Base-by-base conservation (phyloP, 2,329 filamentous ascomycete species). In the Penicillium sp. region DNA sequence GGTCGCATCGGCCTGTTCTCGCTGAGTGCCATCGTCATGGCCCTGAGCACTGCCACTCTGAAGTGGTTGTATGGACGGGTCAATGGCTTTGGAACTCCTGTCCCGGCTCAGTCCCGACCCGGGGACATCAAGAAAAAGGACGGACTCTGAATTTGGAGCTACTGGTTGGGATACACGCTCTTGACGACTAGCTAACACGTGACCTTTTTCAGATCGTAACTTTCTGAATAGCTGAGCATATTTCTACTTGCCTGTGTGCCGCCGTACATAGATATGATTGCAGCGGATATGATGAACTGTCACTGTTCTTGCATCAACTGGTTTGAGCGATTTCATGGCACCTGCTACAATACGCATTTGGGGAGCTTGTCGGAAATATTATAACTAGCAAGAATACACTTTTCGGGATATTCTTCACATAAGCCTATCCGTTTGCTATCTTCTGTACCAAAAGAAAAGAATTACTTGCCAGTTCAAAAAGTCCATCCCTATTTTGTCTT, bases 1-100 rank as follows among this genome's bases (percentile, higher is more conserved):
- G 85, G 90, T 64, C 81, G 92, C 18, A 74, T 85, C 8, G 72
- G 81, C 0, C 75, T 95, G 9, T 95, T 95, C 61, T 78, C 78
- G 0, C 74, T 82, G 16, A 88, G 88, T 38, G 90, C 89, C 0
- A 64, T 80, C 1, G 71, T 89, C 14, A 92, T 95, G 83, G 86
- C 88, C 2, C 68, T 77, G 3, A 90, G 85, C 58, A 92, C 89
- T 0, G 74, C 82, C 20, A 72, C 78, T 9, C 73, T 95, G 56
- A 87, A 90, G 67, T 86, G 81, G 79, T 55, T 88, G 1, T 89
- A 95, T 71, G 81, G 80, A 2, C 76, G 76, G 46, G 61, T 75
- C 11, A 75, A 74, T 60, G 74, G 74, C 8, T 66, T 67, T 42
- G 69, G 65, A 5, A 62, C 55, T 22, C 30, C 41, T 0, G 39